phyloP scores from a whole-genome alignment of 768 basidiomycete species.

The Multifurca ochricompacta region DNA sequence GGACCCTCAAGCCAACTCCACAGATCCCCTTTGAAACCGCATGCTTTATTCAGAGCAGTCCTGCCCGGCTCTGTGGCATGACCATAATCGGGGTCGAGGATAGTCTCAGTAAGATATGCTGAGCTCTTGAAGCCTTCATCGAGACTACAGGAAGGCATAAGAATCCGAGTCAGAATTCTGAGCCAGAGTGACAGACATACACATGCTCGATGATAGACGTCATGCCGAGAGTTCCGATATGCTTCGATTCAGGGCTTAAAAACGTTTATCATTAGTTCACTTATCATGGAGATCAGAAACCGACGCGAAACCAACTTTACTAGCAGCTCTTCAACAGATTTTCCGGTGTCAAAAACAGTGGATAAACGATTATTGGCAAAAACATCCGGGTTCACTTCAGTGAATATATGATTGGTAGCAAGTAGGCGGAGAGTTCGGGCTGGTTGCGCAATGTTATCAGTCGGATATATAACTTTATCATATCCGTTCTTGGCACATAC shows the following conservation, averaged over 20 bases:
- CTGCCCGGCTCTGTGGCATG: conserved; percentile 2
- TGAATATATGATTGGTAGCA: conserved; percentile 27
- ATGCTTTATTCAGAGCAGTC: conserved; percentile 6
- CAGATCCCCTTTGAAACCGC: neutral
- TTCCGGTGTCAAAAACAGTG: conserved; percentile 24
- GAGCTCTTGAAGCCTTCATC: conserved; percentile 19
- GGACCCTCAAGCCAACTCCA: conserved; percentile 6
- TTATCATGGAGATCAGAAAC: neutral
- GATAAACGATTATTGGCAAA: conserved; percentile 27
- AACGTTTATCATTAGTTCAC: neutral
- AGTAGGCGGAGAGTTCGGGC: conserved; percentile 26
- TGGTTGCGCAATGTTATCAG: neutral
- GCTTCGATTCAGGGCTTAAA: conserved; percentile 20
- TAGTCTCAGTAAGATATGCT: conserved; percentile 22
- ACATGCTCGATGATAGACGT: conserved; percentile 16
- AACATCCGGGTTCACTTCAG: conserved; percentile 23
- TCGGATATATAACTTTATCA: too few relatives aligned
- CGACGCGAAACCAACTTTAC: neutral
- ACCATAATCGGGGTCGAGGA: conserved; percentile 17
- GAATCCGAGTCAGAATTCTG: neutral
- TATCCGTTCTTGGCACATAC: conserved; percentile 22
- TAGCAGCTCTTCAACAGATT: conserved; percentile 20
- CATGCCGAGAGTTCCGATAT: conserved; percentile 20
- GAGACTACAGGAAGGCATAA: neutral
- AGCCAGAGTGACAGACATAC: conserved; percentile 4